Conservation (phyloP, 1,284 basidiomycete species). For the Puccinia polysora region DNA sequence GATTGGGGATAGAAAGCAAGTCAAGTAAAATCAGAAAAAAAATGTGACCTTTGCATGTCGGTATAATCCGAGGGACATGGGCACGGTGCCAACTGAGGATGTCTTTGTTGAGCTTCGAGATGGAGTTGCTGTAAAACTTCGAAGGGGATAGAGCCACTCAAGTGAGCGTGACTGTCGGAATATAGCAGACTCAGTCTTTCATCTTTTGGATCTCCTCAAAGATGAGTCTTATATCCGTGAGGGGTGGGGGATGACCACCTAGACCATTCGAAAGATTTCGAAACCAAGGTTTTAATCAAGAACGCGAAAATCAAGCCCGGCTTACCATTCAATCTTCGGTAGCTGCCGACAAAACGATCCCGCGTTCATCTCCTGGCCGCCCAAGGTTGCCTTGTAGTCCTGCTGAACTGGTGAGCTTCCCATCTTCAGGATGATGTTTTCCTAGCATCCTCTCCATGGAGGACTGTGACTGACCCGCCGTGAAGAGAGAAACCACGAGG, state of each 20-base stretch:
- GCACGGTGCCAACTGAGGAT: background rate
- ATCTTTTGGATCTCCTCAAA: background rate
- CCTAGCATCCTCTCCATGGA: too few species aligned
- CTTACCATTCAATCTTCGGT: conserved; percentile 9
- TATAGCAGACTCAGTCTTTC: background rate
- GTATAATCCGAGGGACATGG: background rate
- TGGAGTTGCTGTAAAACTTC: background rate
- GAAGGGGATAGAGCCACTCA: conserved; percentile 5
- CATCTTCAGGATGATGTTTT: too few species aligned
- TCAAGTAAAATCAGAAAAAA: background rate
- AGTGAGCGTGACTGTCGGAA: conserved; percentile 4
- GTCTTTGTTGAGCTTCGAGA: background rate
- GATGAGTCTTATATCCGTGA: background rate
- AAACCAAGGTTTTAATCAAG: background rate
- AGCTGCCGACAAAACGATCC: conserved; percentile 3
- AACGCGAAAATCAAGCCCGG: background rate
- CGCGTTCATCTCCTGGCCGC: too few species aligned
- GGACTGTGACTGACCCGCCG: too few species aligned
- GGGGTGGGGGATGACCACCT: too few species aligned
- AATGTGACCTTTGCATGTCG: too few species aligned
- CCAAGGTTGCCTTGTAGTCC: too few species aligned
- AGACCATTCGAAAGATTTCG: too few species aligned
- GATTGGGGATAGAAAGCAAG: too few species aligned
- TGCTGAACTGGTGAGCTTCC: too few species aligned
- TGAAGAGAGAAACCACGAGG: too few species aligned